These are phyloP conservation scores for Penicillium steckii DNA, from an alignment of 495 filamentous ascomycete genomes.

Conservation along the genomic window DNA sequence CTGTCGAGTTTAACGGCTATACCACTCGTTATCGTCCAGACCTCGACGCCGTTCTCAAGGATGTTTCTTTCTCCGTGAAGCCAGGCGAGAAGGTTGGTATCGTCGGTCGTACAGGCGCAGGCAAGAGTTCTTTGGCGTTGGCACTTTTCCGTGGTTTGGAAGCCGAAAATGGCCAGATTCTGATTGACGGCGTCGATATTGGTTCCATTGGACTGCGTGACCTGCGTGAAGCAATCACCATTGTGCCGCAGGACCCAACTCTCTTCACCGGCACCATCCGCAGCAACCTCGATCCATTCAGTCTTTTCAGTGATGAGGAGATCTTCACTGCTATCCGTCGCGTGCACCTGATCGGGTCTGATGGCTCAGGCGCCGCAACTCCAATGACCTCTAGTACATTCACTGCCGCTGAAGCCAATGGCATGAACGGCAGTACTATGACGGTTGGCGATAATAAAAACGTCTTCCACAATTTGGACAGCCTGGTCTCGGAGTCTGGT, in stretches of 20 bases:
- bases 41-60: conserved; percentile 78
- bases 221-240: conserved; percentile 90
- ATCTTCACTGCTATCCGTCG: conserved; percentile 84
- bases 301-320: conserved; percentile 84
- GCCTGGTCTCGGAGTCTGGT: conserved; percentile 85
- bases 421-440: conserved; percentile 34
- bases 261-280: conserved; percentile 95
- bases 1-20: conserved; percentile 84
- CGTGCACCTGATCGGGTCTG: conserved; percentile 81
- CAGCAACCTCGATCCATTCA: conserved; percentile 93
- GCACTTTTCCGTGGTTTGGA: conserved; percentile 98
- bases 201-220: conserved; percentile 85
- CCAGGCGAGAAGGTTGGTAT: conserved; percentile 94
- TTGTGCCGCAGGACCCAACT: conserved; percentile 97
- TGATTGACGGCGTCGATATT: conserved; percentile 90
- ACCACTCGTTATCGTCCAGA: conserved; percentile 86
- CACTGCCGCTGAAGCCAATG: conserved; percentile 35
- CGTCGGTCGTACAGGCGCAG: conserved; percentile 93
- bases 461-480: conserved; percentile 84
- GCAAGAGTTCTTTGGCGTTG: conserved; percentile 93
- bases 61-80: conserved; percentile 82
- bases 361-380: conserved; percentile 47
- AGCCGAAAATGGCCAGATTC: conserved; percentile 84
- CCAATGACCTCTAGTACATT: conserved; percentile 39
- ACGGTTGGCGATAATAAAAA: conserved; percentile 76